Evolutionary conservation across 106 monocot species (phyloP).

Genomic region (Platanthera zijinensis): DNA sequence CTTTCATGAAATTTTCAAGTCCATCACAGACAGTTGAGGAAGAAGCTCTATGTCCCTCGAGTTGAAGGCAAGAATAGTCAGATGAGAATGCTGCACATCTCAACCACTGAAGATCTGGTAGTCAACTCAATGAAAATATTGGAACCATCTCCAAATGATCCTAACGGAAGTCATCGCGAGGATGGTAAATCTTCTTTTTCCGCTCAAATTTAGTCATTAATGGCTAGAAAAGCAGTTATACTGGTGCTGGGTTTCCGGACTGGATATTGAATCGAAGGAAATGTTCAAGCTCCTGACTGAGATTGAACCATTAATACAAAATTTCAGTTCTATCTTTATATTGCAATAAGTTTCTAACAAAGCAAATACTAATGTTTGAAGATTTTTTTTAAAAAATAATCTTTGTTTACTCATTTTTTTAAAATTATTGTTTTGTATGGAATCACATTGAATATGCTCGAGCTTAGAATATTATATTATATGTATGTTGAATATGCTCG

Average conservation of each 20-base stretch:
- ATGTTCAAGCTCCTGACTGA: too few species aligned
- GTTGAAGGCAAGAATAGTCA: slow-evolving; percentile 89
- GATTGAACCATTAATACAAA: too few species aligned
- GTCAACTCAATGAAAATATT: slow-evolving; percentile 96
- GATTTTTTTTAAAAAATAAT: too few species aligned
- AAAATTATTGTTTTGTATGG: too few species aligned
- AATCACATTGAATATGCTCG: too few species aligned
- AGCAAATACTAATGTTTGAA: too few species aligned
- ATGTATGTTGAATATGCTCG: too few species aligned
- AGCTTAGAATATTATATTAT: too few species aligned
- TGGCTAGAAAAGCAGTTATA: not conserved
- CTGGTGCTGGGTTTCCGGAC: not conserved
- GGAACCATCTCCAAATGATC: slow-evolving; percentile 73
- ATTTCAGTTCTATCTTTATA: too few species aligned
- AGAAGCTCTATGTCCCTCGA: slow-evolving; percentile 90
- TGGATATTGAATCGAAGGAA: too few species aligned
- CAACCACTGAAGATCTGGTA: slow-evolving; percentile 56
- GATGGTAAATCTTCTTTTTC: slow-evolving; percentile 48
- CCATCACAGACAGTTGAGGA: slow-evolving; percentile 29
- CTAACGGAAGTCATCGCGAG: slow-evolving; percentile 63
- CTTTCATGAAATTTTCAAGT: slow-evolving; percentile 20
- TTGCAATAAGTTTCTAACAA: too few species aligned
- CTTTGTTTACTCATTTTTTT: too few species aligned
- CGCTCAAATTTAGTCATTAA: not conserved
- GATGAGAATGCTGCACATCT: slow-evolving; percentile 86